Conservation (phyloP, 805 yeast genomes). For the Ogataea nitratoaversa region DNA sequence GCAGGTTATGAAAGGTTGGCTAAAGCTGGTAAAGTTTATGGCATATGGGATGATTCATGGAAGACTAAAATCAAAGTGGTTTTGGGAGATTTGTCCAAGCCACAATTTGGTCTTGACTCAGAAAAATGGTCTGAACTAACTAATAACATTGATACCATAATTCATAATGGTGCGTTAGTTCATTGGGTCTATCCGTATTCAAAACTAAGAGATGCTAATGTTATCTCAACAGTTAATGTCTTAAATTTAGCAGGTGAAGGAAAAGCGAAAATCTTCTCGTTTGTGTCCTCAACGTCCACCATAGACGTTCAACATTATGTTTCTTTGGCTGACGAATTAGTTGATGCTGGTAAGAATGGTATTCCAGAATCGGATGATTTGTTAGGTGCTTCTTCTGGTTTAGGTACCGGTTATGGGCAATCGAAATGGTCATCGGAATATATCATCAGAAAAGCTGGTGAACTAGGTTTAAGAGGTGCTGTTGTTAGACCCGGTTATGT, state of each 20-base stretch:
- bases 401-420: slow-evolving; percentile 95
- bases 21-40: slow-evolving; percentile 75
- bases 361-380: slow-evolving; percentile 80
- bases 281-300: slow-evolving; percentile 94
- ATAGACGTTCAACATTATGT: slow-evolving; percentile 82
- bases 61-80: slow-evolving; percentile 60
- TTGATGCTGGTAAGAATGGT: slow-evolving; percentile 64
- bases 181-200: slow-evolving; percentile 98
- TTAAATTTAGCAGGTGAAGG: slow-evolving; percentile 73
- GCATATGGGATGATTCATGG: slow-evolving; percentile 69
- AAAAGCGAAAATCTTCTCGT: slow-evolving; percentile 79
- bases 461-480: slow-evolving; percentile 80
- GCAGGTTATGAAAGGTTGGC: slow-evolving; percentile 75
- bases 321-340: slow-evolving; percentile 65
- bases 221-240: slow-evolving; percentile 79
- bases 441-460: slow-evolving; percentile 82
- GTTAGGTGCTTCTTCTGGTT: slow-evolving; percentile 73
- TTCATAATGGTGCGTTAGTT: slow-evolving; percentile 97
- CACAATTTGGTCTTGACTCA: slow-evolving; percentile 65
- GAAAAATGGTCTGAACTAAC: slow-evolving; percentile 56
- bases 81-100: slow-evolving; percentile 72
- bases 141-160: slow-evolving; percentile 66
- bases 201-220: slow-evolving; percentile 89
- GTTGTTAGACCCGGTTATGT: slow-evolving; percentile 96
- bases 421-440: slow-evolving; percentile 97